Conservation (phyloP, 306 rosid genomes). For the Heteromeles arbutifolia region DNA sequence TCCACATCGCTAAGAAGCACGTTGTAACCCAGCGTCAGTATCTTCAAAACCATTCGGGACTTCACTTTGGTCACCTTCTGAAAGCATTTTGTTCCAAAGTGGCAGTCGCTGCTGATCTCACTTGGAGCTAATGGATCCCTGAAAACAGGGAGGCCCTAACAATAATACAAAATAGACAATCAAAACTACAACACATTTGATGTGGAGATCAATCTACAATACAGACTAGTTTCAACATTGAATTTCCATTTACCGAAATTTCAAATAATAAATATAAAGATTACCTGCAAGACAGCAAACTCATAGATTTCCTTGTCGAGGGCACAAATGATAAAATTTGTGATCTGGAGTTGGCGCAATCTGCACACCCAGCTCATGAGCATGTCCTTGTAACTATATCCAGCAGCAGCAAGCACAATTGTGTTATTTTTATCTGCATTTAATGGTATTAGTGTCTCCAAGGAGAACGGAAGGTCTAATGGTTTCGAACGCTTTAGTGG, state of each 20-base stretch:
- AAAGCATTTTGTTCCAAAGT: constrained; percentile 89
- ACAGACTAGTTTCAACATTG: neutral
- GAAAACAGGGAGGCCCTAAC: constrained; percentile 84
- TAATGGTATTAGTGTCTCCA: constrained; percentile 60
- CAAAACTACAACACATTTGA: neutral
- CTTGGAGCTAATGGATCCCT: constrained; percentile 63
- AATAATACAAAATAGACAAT: neutral
- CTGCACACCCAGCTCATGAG: constrained; percentile 97
- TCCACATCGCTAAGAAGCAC: constrained; percentile 93
- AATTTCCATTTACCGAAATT: neutral
- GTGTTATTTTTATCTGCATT: constrained; percentile 66
- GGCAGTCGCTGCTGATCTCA: constrained; percentile 73
- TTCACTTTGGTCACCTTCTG: constrained; percentile 95
- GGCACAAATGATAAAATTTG: constrained; percentile 64
- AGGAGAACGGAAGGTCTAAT: constrained; percentile 62
- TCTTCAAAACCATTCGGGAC: constrained; percentile 75
- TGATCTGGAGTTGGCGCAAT: constrained; percentile 46
- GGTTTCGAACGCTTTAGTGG: constrained; percentile 26
- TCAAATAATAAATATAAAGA: too few relatives aligned
- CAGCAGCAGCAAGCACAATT: constrained; percentile 65
- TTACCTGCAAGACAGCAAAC: constrained; percentile 78
- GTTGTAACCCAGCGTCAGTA: constrained; percentile 77
- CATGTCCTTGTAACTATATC: constrained; percentile 93
- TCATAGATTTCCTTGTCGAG: constrained; percentile 73
- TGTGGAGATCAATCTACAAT: neutral